These are phyloP conservation scores for Endocalyx cinctus DNA, from an alignment of 2,329 filamentous ascomycete genomes.

Conservation along the genomic window DNA sequence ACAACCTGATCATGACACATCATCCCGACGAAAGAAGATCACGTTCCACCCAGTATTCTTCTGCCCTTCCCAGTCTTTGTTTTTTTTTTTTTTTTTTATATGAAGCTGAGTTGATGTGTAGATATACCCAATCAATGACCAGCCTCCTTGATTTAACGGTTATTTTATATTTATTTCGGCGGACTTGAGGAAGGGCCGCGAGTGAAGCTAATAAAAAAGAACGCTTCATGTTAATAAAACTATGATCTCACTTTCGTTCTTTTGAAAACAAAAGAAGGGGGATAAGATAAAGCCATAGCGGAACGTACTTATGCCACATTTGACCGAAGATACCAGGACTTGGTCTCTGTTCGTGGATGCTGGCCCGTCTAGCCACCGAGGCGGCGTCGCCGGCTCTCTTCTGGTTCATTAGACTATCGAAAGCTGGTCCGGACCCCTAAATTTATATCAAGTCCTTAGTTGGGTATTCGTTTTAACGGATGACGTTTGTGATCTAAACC, in stretches of 20 bases:
- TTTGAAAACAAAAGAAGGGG: slow-evolving; percentile 1
- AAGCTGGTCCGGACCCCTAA: slow-evolving; percentile 45
- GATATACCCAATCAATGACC: too few species aligned
- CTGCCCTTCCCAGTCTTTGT: too few species aligned
- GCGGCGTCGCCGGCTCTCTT: slow-evolving; percentile 42
- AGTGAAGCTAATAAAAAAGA: too few species aligned
- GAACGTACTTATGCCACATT: slow-evolving; percentile 55
- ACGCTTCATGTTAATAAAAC: neutral
- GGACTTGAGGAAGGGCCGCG: too few species aligned
- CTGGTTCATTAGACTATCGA: slow-evolving; percentile 46
- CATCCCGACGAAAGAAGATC: too few species aligned
- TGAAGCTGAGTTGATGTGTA: too few species aligned
- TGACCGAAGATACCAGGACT: slow-evolving; percentile 46
- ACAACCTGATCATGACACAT: too few species aligned
- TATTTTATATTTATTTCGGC: too few species aligned
- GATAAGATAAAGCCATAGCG: neutral
- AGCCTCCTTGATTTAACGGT: too few species aligned
- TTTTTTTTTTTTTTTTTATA: too few species aligned
- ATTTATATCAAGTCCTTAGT: neutral
- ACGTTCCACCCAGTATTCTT: too few species aligned
- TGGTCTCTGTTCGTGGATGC: slow-evolving; percentile 49
- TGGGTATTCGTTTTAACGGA: slow-evolving; percentile 2
- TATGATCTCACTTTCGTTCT: neutral
- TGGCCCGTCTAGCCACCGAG: slow-evolving; percentile 45
- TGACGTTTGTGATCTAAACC: neutral